Conservation (phyloP, 2,329 filamentous ascomycete species). For the Grosmannia serpens region DNA sequence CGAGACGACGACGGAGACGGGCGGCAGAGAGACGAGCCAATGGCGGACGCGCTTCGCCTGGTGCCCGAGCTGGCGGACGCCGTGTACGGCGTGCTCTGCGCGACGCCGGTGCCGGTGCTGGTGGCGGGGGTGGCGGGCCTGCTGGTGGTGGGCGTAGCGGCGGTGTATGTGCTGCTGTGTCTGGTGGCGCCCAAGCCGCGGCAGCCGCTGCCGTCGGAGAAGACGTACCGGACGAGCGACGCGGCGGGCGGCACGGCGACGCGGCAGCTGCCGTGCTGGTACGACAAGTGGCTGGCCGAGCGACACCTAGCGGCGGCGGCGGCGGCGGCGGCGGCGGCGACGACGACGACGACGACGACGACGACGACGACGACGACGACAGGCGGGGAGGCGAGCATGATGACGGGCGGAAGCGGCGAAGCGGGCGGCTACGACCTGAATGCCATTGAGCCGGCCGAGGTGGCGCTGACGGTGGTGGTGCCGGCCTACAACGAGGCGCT, state of each 20-base stretch:
- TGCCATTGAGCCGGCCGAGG: constrained; percentile 59
- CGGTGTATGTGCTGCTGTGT: constrained; percentile 53
- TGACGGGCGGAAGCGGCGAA: no score
- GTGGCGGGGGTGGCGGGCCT: constrained; percentile 7
- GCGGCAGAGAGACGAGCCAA: not conserved
- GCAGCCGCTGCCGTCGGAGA: constrained; percentile 62
- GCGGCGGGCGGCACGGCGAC: constrained; percentile 40
- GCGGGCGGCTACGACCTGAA: constrained; percentile 35
- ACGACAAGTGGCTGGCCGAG: constrained; percentile 60
- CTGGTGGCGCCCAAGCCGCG: constrained; percentile 75
- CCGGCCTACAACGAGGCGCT: constrained; percentile 93
- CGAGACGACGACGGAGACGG: not conserved
- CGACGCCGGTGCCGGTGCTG: constrained; percentile 8
- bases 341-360: no score
- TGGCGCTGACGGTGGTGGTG: constrained; percentile 86
- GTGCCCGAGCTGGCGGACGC: constrained; percentile 1
- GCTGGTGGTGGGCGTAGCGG: constrained; percentile 1
- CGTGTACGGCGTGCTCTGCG: not conserved
- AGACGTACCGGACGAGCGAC: constrained; percentile 68
- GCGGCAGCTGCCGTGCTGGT: constrained; percentile 71
- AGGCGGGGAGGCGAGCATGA: no score
- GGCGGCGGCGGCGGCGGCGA: no score
- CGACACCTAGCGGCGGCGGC: constrained; percentile 31
- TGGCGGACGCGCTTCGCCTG: constrained; percentile 1
- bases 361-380: no score